Conservation (phyloP, 768 basidiomycete genomes). For the Cyathus striatus region DNA sequence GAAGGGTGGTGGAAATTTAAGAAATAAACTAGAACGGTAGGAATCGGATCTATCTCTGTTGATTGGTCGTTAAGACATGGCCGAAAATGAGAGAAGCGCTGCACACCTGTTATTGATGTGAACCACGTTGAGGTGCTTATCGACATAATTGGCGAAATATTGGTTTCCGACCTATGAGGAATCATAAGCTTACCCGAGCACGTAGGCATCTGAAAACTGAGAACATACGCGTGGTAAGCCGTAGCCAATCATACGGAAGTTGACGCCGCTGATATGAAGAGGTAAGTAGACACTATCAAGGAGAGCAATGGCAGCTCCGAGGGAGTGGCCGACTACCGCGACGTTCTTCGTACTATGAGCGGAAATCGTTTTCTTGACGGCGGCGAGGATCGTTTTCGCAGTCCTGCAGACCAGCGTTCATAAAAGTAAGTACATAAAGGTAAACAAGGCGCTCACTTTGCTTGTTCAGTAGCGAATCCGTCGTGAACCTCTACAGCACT, state of each 20-base stretch:
- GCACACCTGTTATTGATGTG: conserved; percentile 51
- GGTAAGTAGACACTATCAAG: conserved; percentile 19
- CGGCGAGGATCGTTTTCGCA: conserved; percentile 34
- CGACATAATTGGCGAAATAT: conserved; percentile 54
- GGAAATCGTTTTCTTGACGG: conserved; percentile 36
- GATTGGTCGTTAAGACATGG: neutral
- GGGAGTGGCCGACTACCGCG: conserved; percentile 40
- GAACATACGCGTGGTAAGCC: conserved; percentile 19
- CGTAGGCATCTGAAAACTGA: too few relatives aligned
- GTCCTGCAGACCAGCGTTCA: conserved; percentile 17
- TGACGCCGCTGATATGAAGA: conserved; percentile 10
- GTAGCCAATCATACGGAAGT: conserved; percentile 14
- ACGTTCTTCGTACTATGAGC: conserved; percentile 27
- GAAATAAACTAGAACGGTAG: conserved; percentile 30
- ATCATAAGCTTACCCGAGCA: too few relatives aligned
- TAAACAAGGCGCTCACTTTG: conserved; percentile 26
- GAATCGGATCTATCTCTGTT: conserved; percentile 32
- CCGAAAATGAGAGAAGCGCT: neutral
- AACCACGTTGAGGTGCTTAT: conserved; percentile 36
- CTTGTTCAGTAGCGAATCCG: conserved; percentile 43
- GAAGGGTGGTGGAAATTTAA: conserved; percentile 42
- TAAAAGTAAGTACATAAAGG: neutral
- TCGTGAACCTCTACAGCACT: conserved; percentile 35
- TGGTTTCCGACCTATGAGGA: conserved; percentile 43
- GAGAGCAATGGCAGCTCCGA: conserved; percentile 18